Evolutionary conservation across 768 basidiomycete genomes (phyloP), one percentile per base, ranked within the genome.

Genomic region (Hortiboletus campestris): DNA sequence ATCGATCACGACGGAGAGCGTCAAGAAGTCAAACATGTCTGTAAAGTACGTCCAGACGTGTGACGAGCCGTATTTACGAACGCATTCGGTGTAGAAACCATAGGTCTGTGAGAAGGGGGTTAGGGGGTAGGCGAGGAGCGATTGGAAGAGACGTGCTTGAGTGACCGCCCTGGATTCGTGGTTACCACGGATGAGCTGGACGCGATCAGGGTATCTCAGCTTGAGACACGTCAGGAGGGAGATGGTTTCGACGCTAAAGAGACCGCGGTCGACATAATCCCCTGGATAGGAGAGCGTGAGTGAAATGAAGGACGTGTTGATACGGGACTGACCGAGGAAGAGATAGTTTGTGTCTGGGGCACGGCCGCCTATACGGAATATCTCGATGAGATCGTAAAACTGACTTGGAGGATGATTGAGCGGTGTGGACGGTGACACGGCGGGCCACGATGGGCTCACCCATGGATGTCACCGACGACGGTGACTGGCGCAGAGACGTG

Each of bases 1-100:
- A 75, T 99, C 97, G 64, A 99, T 98, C 58, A 99, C 97, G 53
- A 96, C 95, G 34, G 92, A 94, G 53, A 99, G 78, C 12, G 97
- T 98, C 63, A 99, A 75, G 77, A 94, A 99, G 78, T 99, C 97
- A 73, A 99, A 99, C 96, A 99, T 97, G 75, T 99, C 97, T 56
- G 97, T 99, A 67, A 99, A 98, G 73, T 98, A 98, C 28, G 93
- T 94, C 97, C 97, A 99, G 34, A 98, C 96, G 64, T 90, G 88
- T 32, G 94, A 86, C 2, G 91, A 88, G 51, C 94, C 95, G 65
- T 99, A 99, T 75, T 99, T 99, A 40, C 95, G 83, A 20, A 96
- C 86, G 67, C 97, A 98, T 79, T 99, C 97, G 36, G 93, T 91
- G 74, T 99, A 99, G 78, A 99, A 99, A 13, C 97, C 97, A 67